Evolutionary conservation across 2,329 filamentous ascomycete species (phyloP), one percentile per base, ranked within the genome.

Genomic region (Ceratocystis ficicola): DNA sequence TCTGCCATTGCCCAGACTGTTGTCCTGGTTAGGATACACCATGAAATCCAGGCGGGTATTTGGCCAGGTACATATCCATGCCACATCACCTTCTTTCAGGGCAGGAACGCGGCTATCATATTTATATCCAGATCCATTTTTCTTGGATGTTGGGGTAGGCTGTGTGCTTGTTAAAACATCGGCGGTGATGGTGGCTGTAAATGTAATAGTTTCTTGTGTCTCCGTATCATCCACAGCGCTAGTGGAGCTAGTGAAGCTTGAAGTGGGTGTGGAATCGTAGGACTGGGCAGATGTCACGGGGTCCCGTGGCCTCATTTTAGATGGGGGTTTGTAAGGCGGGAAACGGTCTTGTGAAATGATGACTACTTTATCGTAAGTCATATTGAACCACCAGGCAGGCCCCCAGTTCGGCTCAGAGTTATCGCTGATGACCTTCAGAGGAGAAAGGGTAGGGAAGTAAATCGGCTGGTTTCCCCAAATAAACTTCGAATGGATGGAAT

Each of bases 11-110:
- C 62, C 72, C 28, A 68, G 30, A 69, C 77, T 81, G 64, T 75
- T 77, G 69, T 80, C 82, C 69, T 83, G 80, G 28, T 75, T 73
- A 0, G 81, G 77, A 68, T 83, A 85, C 50, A 85, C 80, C 69
- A 83, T 83, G 2, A 83, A 72, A 63, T 85, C 81, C 4, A 85
- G 74, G 2, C 77, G 75, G 0, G 81, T 83, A 32, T 78, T 75
- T 1, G 81, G 80, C 82, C 83, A 85, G 1, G 75, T 79, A 71
- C 83, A 85, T 25, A 85, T 76, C 83, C 83, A 85, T 0, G 80
- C 79, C 66, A 74, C 79, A 60, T 84, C 81, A 1, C 82, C 82
- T 0, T 73, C 72, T 67, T 76, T 71, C 0, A 76, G 64, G 12
- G 65, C 63, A 3, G 65, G 63, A 20, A 77, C 65, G 0, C 72